These are phyloP conservation scores for Macadamia tetraphylla DNA, from an alignment of 164 flowering plant species.

Conservation along the genomic window DNA sequence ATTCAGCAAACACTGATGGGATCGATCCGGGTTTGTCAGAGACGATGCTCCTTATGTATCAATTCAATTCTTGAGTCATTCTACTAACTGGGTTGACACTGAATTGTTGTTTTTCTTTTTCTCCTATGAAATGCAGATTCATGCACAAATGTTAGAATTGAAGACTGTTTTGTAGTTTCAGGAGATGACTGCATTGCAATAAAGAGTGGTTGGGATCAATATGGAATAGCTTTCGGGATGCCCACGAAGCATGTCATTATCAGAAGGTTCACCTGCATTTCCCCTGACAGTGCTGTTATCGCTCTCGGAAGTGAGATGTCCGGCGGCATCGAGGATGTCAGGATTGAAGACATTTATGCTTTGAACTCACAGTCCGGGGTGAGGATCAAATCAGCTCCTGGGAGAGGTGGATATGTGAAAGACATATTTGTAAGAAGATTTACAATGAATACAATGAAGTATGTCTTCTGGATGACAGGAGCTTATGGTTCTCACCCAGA, in stretches of 20 bases:
- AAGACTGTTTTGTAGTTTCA: constrained; percentile 67
- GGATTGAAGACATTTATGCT: constrained; percentile 55
- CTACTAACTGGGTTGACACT: not conserved
- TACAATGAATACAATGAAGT: constrained; percentile 58
- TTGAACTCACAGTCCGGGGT: constrained; percentile 56
- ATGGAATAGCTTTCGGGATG: constrained; percentile 53
- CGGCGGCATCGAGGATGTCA: constrained; percentile 55
- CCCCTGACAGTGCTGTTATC: constrained; percentile 57
- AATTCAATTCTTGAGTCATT: too few species aligned
- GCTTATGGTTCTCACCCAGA: constrained; percentile 56
- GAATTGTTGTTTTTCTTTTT: not conserved
- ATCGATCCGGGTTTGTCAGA: constrained; percentile 40
- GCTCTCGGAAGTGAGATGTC: constrained; percentile 79
- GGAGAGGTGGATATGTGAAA: constrained; percentile 57
- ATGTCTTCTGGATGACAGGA: constrained; percentile 68
- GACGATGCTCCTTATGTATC: not conserved
- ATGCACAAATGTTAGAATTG: constrained; percentile 51
- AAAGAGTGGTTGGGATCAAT: constrained; percentile 78
- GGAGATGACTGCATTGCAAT: constrained; percentile 74
- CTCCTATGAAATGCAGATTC: constrained; percentile 35
- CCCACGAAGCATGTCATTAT: constrained; percentile 53
- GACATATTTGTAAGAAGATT: constrained; percentile 46
- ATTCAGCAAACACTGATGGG: constrained; percentile 53
- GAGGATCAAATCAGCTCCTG: constrained; percentile 56
- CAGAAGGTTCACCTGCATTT: constrained; percentile 57